phyloP scores from a whole-genome alignment of 805 yeast species.

The Candida boleticola region DNA sequence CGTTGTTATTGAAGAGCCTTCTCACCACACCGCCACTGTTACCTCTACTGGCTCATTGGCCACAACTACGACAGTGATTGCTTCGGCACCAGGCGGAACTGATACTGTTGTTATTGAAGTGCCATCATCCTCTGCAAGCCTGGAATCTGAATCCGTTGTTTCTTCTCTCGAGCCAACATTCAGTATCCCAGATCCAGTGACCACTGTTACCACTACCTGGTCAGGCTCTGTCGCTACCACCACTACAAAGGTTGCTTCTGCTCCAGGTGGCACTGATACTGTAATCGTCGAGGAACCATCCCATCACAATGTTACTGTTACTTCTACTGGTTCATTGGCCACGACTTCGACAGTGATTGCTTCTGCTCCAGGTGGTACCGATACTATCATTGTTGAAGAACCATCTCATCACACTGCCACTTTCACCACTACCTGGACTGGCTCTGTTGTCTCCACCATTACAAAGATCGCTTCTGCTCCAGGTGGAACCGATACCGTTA shows the following conservation, averaged over 20 bases:
- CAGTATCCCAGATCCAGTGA: no score
- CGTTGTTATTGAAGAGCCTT: constrained; percentile 10
- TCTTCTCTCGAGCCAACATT: constrained; percentile 5
- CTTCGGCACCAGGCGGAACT: no score
- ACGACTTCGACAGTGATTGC: constrained; percentile 6
- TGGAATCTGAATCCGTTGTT: constrained; percentile 8
- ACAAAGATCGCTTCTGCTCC: constrained; percentile 4
- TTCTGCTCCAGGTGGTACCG: no score
- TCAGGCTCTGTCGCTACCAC: constrained; percentile 7
- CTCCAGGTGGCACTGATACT: no score
- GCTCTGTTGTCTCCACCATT: constrained; percentile 1
- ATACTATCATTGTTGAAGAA: no score
- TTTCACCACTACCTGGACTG: no score
- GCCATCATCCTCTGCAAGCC: neutral
- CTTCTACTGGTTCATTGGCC: neutral
- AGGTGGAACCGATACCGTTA: constrained; percentile 7
- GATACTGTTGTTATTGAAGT: no score
- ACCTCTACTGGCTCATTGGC: constrained; percentile 13
- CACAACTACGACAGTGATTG: constrained; percentile 3
- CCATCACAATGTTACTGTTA: neutral
- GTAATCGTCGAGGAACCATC: constrained; percentile 14
- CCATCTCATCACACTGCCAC: neutral
- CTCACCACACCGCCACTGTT: constrained; percentile 3
- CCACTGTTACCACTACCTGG: constrained; percentile 5
- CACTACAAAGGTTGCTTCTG: constrained; percentile 5